Percentiles rank a stretch among this genome's conserved stretches.
Evolutionary conservation across 2,329 filamentous ascomycete genomes (phyloP).

Genomic region (Helicocarpus griseus): DNA sequence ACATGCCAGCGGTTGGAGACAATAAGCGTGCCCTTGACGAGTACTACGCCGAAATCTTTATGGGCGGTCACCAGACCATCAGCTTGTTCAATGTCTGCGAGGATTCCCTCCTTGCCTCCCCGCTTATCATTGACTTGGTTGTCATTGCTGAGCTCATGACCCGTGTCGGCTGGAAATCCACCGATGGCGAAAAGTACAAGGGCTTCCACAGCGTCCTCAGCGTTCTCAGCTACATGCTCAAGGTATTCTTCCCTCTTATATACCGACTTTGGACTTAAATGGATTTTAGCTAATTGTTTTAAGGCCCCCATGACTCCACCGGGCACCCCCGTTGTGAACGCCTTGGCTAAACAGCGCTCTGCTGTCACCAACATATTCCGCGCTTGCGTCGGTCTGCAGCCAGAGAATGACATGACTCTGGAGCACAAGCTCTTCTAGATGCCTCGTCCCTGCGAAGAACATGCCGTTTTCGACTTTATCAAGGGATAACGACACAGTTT

Average conservation of each 20-base stretch:
- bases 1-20: conserved; percentile 97
- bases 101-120: conserved; percentile 90
- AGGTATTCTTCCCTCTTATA: conserved; percentile 32
- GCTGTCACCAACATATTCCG: conserved; percentile 98
- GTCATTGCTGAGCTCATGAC: conserved; percentile 96
- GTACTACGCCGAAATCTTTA: conserved; percentile 99
- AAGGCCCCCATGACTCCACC: conserved; percentile 86
- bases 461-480: not conserved
- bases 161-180: conserved; percentile 80
- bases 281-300: conserved; percentile 9
- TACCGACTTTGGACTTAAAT: not conserved
- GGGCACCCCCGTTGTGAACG: conserved; percentile 90
- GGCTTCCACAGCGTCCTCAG: conserved; percentile 95
- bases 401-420: conserved; percentile 96
- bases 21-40: conserved; percentile 98
- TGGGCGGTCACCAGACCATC: conserved; percentile 97
- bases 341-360: conserved; percentile 88
- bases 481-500: too few species aligned
- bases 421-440: conserved; percentile 93
- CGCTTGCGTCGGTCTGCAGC: conserved; percentile 90
- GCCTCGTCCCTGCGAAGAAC: not conserved
- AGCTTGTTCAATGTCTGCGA: conserved; percentile 98
- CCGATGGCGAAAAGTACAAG: conserved; percentile 62
- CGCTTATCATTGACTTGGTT: conserved; percentile 93
- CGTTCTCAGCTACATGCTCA: conserved; percentile 97